Evolutionary conservation across 148 eudicot genomes (phyloP).

Genomic region (Simmondsia chinensis): DNA sequence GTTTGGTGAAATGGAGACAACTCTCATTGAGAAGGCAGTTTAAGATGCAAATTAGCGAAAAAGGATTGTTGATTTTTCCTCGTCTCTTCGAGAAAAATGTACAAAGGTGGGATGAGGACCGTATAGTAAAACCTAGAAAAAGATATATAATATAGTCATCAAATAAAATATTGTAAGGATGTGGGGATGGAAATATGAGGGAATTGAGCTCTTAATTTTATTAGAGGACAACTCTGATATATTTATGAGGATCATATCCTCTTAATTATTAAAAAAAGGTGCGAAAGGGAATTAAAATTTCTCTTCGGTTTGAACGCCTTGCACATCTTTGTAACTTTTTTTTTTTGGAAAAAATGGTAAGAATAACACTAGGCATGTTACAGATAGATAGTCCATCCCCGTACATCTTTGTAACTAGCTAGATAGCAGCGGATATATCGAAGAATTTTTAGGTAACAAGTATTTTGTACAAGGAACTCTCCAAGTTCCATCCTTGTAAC

Average conservation of each 20-base stretch:
- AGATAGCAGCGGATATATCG: no score
- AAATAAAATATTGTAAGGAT: background rate
- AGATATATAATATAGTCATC: conserved; percentile 1
- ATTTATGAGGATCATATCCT: no score
- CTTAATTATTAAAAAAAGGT: background rate
- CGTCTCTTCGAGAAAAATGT: conserved; percentile 4
- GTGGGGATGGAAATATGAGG: background rate
- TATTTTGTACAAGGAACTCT: no score
- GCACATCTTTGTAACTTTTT: conserved; percentile 10
- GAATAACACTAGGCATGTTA: no score
- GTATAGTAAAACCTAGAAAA: background rate
- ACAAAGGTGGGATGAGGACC: conserved; percentile 7
- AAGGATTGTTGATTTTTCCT: background rate
- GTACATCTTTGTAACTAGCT: conserved; percentile 10
- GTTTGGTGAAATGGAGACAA: conserved; percentile 58
- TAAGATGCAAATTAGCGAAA: conserved; percentile 9
- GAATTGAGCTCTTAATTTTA: no score
- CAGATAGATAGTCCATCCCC: no score
- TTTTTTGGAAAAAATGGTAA: no score
- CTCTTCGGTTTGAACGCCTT: background rate
- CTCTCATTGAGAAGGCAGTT: conserved; percentile 30
- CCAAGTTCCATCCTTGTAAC: no score
- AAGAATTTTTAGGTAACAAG: no score
- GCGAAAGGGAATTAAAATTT: background rate
- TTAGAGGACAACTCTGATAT: no score